phyloP scores from a whole-genome alignment of 2,329 filamentous ascomycete genomes.

The Claviceps citrina region DNA sequence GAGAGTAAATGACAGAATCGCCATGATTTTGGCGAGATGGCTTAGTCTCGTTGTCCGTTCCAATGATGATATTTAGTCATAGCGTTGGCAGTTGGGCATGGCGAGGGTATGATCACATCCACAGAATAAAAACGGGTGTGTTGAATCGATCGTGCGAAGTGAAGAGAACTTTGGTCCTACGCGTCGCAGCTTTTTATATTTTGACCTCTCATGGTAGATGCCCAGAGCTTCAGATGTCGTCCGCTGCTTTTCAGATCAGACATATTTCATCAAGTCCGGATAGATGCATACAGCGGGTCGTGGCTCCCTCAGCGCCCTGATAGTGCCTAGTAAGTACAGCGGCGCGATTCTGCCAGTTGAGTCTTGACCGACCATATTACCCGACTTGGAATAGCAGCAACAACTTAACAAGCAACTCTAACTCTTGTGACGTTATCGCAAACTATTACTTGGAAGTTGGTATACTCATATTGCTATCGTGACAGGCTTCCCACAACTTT shows the following conservation, averaged over 20 bases:
- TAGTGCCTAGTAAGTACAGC: too few relatives aligned
- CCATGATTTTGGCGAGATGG: constrained; percentile 24
- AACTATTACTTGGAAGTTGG: too few relatives aligned
- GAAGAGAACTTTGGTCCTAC: not conserved
- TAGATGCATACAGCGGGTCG: constrained; percentile 3
- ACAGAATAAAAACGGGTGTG: not conserved
- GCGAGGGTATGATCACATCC: not conserved
- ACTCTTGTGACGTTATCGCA: too few relatives aligned
- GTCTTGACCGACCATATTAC: too few relatives aligned
- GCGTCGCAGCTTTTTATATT: too few relatives aligned
- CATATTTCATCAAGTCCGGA: not conserved
- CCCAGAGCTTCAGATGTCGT: not conserved
- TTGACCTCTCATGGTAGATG: not conserved
- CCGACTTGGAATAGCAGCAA: too few relatives aligned
- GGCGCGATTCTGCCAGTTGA: too few relatives aligned
- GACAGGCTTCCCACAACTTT: not conserved
- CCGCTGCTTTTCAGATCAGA: not conserved
- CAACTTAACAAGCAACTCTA: too few relatives aligned
- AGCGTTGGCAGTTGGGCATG: not conserved
- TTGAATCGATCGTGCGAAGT: too few relatives aligned
- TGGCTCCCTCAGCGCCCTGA: not conserved
- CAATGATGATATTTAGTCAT: not conserved
- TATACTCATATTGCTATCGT: not conserved
- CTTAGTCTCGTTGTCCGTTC: too few relatives aligned
- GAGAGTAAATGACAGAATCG: constrained; percentile 56